These are phyloP conservation scores for Penicillium daleae DNA, from an alignment of 495 filamentous ascomycete species.

Conservation along the genomic window DNA sequence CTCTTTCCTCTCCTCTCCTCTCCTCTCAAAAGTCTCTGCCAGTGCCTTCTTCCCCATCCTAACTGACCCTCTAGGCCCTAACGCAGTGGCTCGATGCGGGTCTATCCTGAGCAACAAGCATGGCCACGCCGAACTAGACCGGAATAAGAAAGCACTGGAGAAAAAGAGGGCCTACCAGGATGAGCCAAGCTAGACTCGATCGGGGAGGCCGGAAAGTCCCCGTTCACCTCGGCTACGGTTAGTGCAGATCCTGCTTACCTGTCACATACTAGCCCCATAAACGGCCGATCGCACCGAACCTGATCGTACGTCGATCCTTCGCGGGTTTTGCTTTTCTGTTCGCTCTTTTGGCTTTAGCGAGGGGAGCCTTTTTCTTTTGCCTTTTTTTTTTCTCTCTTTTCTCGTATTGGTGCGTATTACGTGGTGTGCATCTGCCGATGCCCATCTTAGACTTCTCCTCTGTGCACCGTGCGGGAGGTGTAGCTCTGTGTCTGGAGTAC, in stretches of 20 bases:
- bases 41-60: no score
- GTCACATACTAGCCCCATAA: slow-evolving; percentile 36
- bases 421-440: slow-evolving; percentile 5
- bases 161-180: background rate
- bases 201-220: slow-evolving; percentile 34
- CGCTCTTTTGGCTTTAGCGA: background rate
- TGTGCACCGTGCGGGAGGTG: background rate
- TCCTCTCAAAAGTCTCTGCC: no score
- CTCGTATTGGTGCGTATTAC: background rate
- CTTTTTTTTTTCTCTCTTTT: background rate
- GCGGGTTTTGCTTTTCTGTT: background rate
- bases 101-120: no score
- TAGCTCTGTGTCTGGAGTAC: background rate
- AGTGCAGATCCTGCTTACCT: slow-evolving; percentile 44
- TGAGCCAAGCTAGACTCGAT: slow-evolving; percentile 20
- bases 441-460: background rate
- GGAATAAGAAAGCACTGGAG: background rate
- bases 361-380: background rate
- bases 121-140: background rate
- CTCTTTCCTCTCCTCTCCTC: no score
- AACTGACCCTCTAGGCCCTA: no score
- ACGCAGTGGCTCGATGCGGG: no score
- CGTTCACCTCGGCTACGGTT: slow-evolving; percentile 34
- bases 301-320: slow-evolving; percentile 24
- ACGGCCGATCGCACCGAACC: slow-evolving; percentile 34